Conservation (phyloP, 2,329 filamentous ascomycete genomes). For the Aspergillus sp. region DNA sequence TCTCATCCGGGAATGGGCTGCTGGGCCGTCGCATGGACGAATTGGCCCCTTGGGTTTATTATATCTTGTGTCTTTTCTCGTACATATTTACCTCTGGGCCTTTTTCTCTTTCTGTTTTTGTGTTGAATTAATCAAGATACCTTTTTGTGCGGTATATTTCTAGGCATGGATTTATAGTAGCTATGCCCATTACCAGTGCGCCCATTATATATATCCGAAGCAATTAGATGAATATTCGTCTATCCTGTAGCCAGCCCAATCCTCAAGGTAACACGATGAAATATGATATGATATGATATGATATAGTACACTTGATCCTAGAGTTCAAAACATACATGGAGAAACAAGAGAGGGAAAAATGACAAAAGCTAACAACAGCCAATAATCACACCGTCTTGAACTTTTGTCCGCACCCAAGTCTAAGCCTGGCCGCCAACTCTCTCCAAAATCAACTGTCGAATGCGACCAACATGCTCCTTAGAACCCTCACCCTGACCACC, state of each 20-base stretch:
- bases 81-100: background rate
- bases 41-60: too few species aligned
- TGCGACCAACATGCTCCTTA: constrained; percentile 22
- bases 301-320: background rate
- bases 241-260: background rate
- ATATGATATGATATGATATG: background rate
- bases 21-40: too few species aligned
- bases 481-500: constrained; percentile 10
- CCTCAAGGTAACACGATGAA: background rate
- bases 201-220: background rate
- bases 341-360: background rate
- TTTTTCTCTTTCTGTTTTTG: background rate
- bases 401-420: background rate
- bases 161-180: background rate
- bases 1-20: too few species aligned
- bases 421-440: constrained; percentile 2
- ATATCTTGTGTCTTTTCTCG: background rate
- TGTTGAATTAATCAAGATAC: background rate
- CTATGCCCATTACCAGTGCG: background rate
- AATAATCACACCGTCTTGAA: background rate
- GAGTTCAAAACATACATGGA: background rate
- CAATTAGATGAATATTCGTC: background rate
- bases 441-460: constrained; percentile 25
- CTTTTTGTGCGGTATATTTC: background rate
- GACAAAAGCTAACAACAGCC: background rate